Conservation (phyloP, 2,329 filamentous ascomycete species). For the Epichloe aotearoae region DNA sequence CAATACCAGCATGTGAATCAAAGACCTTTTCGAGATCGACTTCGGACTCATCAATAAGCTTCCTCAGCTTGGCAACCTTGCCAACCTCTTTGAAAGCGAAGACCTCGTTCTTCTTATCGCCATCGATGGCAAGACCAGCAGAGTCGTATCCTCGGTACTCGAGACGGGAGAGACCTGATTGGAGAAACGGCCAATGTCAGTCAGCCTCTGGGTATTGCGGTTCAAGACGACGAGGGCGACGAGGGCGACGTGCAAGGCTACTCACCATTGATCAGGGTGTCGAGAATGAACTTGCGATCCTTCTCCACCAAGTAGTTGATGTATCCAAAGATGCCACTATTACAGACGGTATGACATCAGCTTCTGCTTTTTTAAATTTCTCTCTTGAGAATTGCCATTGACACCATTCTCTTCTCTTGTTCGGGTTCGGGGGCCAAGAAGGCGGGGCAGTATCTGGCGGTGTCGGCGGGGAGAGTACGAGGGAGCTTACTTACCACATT, state of each 20-base stretch:
- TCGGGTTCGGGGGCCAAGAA: background rate
- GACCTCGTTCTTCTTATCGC: constrained; percentile 98
- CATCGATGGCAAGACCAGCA: constrained; percentile 87
- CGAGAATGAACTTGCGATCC: constrained; percentile 90
- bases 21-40: constrained; percentile 86
- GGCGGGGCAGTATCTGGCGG: constrained; percentile 8
- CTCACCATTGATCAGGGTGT: constrained; percentile 91
- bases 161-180: constrained; percentile 73
- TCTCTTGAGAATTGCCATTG: background rate
- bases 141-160: constrained; percentile 99
- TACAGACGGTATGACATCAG: constrained; percentile 14
- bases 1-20: constrained; percentile 95
- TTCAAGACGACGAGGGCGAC: background rate
- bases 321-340: constrained; percentile 91
- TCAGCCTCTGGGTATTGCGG: constrained; percentile 3
- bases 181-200: constrained; percentile 9
- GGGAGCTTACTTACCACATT: constrained; percentile 15
- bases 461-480: constrained; percentile 2
- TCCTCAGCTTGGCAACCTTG: constrained; percentile 93
- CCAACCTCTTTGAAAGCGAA: constrained; percentile 97
- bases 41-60: constrained; percentile 74
- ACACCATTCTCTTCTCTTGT: background rate
- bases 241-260: constrained; percentile 9
- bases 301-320: constrained; percentile 99
- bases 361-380: background rate